Base-by-base conservation (phyloP, 2,329 filamentous ascomycete genomes). In the Aspergillus puulaauensis region DNA sequence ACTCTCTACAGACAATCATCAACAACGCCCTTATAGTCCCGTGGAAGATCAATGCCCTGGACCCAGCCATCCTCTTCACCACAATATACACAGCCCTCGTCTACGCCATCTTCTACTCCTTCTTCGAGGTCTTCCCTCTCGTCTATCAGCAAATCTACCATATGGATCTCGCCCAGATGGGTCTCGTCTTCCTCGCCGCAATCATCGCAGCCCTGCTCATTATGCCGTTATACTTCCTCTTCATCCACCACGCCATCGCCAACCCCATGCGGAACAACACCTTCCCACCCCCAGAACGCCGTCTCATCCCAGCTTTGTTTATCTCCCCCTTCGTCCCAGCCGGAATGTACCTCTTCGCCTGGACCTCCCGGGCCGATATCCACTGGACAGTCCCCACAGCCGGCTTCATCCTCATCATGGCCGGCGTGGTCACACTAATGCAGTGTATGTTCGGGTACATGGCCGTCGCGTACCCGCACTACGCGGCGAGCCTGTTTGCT, bases 1-100 rank as follows among this genome's bases (percentile, higher is more conserved):
- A 63, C 35, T 19, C 37, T 8, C 12, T 19, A 37, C 17, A 11
- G 9, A 9, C 27, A 8, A 43, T 62, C 6, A 7, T 63, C 2
- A 54, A 49, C 21, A 61, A 87, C 39, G 82, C 85, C 0, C 75
- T 90, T 19, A 81, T 86, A 71, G 84, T 84, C 71, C 86, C 86
- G 2, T 71, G 83, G 14, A 79, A 85, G 70, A 84, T 88, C 64
- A 85, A 80, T 6, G 61, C 86, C 67, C 82, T 84, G 66, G 85
- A 87, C 56, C 86, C 86, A 0, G 82, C 85, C 11, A 80, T 89
- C 2, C 69, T 83, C 5, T 87, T 88, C 70, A 80, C 84, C 1
- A 83, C 85, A 65, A 56, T 86, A 39, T 89, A 88, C 71, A 84
- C 82, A 3, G 81, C 81, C 54, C 79, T 88, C 63, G 80, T 84